Evolutionary conservation across 2,329 filamentous ascomycete genomes (phyloP).

Genomic region (Metarhizium anisopliae): DNA sequence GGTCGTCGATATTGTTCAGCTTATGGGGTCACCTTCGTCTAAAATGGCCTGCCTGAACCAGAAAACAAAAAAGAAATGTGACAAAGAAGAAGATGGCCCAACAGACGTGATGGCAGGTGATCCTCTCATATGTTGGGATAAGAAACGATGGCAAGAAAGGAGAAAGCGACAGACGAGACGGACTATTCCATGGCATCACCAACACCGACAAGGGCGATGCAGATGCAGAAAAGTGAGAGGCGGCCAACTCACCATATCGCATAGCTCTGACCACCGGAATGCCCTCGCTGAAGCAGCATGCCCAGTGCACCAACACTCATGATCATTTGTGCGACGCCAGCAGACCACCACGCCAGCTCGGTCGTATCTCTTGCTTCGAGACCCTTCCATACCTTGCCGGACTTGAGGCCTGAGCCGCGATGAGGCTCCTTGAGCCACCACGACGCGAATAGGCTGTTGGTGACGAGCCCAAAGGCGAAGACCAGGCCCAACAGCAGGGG

Average conservation of each 20-base stretch:
- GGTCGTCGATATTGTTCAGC: background rate
- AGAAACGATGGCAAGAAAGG: no score
- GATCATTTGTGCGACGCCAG: constrained; percentile 32
- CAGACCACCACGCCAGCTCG: constrained; percentile 41
- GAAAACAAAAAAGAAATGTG: background rate
- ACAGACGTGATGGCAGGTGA: no score
- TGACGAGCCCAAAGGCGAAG: constrained; percentile 26
- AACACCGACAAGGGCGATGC: background rate
- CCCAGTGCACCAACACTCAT: constrained; percentile 30
- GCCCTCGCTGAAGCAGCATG: constrained; percentile 35
- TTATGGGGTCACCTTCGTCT: background rate
- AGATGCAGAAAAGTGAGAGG: background rate
- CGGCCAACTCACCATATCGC: constrained; percentile 35
- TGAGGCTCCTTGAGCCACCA: constrained; percentile 39
- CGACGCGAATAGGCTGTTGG: constrained; percentile 31
- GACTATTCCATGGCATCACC: no score
- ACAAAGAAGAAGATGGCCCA: no score
- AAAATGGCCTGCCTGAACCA: background rate
- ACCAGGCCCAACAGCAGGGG: constrained; percentile 25
- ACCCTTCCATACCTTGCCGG: constrained; percentile 34
- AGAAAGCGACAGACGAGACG: no score
- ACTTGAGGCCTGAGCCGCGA: constrained; percentile 31
- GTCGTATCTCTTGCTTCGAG: constrained; percentile 35
- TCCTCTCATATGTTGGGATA: background rate
- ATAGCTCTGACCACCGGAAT: constrained; percentile 39